Evolutionary conservation across 2,329 filamentous ascomycete genomes (phyloP).

Genomic region (Calonectria pseudoreteaudii): DNA sequence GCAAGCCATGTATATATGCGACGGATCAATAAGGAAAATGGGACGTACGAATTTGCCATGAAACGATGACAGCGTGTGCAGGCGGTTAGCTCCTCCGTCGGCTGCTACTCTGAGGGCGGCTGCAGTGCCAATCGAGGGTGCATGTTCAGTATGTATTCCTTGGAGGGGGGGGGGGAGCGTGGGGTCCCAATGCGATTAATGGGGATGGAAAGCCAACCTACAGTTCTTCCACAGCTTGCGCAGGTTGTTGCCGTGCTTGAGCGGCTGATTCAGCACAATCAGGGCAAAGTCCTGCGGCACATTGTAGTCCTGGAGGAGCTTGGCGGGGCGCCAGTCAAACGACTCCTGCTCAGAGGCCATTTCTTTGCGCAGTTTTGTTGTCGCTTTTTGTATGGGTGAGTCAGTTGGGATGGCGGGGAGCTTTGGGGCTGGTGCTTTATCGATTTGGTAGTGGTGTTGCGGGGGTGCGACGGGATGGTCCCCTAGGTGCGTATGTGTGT

Average conservation of each 20-base stretch:
- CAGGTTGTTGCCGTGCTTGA: conserved; percentile 59
- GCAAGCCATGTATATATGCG: no score
- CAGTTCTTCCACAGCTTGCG: conserved; percentile 63
- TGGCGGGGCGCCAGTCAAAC: conserved; percentile 55
- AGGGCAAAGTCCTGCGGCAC: conserved; percentile 55
- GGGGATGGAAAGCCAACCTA: conserved; percentile 43
- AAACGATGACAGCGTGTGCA: conserved; percentile 63
- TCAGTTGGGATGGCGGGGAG: neutral
- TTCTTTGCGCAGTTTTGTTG: neutral
- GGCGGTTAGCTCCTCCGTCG: conserved; percentile 89
- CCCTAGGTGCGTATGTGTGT: neutral
- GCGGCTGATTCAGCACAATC: conserved; percentile 65
- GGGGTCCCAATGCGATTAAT: neutral
- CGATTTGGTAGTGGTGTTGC: neutral
- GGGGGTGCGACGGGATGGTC: neutral
- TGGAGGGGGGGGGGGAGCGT: neutral
- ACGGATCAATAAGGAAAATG: no score
- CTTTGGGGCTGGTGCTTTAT: neutral
- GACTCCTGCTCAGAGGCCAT: conserved; percentile 34
- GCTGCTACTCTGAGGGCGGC: conserved; percentile 81
- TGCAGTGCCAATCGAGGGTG: conserved; percentile 44
- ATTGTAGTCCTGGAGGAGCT: conserved; percentile 50
- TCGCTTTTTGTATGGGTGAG: neutral
- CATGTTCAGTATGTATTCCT: conserved; percentile 33
- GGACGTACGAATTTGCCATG: conserved; percentile 58